These are phyloP conservation scores for Populus nigra DNA, from an alignment of 345 rosid species.

Conservation along the genomic window DNA sequence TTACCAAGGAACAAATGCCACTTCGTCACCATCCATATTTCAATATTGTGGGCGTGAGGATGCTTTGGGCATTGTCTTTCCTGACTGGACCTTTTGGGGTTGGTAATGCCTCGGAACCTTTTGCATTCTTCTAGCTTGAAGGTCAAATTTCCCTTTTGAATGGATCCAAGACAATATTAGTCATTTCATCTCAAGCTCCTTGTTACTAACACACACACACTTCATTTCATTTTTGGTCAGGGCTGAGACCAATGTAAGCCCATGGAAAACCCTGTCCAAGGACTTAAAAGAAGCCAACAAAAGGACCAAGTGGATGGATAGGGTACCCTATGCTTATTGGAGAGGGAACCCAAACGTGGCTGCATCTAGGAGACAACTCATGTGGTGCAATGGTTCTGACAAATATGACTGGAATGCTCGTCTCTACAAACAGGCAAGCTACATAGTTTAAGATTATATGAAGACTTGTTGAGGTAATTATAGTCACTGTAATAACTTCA, in stretches of 20 bases:
- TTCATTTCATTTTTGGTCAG: conserved; percentile 10
- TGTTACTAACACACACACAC: no score
- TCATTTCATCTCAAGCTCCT: no score
- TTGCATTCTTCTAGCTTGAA: no score
- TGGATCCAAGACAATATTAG: no score
- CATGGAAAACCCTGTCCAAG: conserved; percentile 35
- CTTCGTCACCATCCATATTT: conserved; percentile 61
- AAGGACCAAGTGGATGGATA: conserved; percentile 50
- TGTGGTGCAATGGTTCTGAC: conserved; percentile 27
- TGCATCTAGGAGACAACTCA: conserved; percentile 38
- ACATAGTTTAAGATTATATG: neutral
- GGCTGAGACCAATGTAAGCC: conserved; percentile 52
- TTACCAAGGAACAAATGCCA: conserved; percentile 38
- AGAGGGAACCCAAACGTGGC: conserved; percentile 35
- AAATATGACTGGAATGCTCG: conserved; percentile 27
- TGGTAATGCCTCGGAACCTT: conserved; percentile 42
- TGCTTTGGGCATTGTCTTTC: conserved; percentile 64
- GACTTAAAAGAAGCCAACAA: conserved; percentile 44
- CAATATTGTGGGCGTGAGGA: conserved; percentile 61
- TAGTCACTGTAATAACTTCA: neutral
- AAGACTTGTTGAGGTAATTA: neutral
- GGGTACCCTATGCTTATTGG: conserved; percentile 66
- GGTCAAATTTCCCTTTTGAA: no score
- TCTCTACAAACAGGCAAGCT: conserved; percentile 18
- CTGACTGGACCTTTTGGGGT: conserved; percentile 97